Evolutionary conservation across 148 eudicot species (phyloP), one percentile per base, ranked within the genome.

Genomic region (Mesembryanthemum crystallinum): DNA sequence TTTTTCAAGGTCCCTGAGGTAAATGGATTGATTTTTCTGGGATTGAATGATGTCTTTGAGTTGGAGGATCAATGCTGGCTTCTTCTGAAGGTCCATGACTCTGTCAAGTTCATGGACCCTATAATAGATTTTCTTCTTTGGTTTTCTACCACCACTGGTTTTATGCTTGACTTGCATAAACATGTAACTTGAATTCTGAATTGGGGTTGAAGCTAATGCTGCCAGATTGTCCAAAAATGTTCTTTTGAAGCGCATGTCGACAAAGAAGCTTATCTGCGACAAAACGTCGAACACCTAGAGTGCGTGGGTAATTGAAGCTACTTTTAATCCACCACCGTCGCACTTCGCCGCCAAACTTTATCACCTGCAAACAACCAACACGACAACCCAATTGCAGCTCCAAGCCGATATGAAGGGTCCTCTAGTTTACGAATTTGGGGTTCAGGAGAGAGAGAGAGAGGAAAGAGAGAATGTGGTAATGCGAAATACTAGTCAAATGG

Each of bases 1-100:
- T 82, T 94, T 94, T 76, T 94, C 98, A 68, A 94, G 97, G 82
- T 94, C 96, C 74, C 96, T 85, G 21, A 90, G 85, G 24, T 83
- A 88, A 29, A 94, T 78, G 51, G 85, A 89, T 37, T 89, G 87
- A 45, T 32, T 81, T 79, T 86, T 92, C 77, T 89, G 90, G 37
- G 97, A 85, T 75, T 87, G 86, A 49, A 94, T 89, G 12, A 91
- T 83, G 80, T 89, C 83, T 66, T 88, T 91, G 43, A 94, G 89
- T 49, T 83, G 84, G 13, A 94, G 78, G 21, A 94, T 85, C 28
- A 85, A 63, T 0, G 93, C 62, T 32, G 97, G 95, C 71, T 94
- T 94, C 83, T 94, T 94, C 23, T 82, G 87, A 8, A 91, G 88
- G 67, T 94, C 98, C 91, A 94, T 90, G 28, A 79, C 97, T 78